Base-by-base conservation (phyloP, 2,329 filamentous ascomycete genomes). In the Pyrenophora teres region DNA sequence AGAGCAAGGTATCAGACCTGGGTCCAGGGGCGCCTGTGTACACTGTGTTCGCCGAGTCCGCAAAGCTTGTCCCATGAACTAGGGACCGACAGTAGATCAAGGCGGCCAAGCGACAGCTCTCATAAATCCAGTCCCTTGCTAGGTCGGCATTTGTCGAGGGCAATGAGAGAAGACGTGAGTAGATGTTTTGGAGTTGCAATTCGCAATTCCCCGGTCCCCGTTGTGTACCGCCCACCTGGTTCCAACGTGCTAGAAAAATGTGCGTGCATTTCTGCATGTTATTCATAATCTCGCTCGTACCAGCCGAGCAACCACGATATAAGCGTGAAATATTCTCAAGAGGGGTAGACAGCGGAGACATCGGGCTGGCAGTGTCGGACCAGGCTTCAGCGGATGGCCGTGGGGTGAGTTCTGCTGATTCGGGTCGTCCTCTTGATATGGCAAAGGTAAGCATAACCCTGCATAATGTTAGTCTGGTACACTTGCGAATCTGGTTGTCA, bases 41-140 rank as follows among this genome's bases (percentile, higher is more conserved):
- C 31, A 59, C 50, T 8, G 56, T 50, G 35, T 54, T 57, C 27
- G 60, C 65, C 27, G 69, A 61, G 3, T 66, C 55, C 19, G 57
- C 49, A 23, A 71, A 48, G 12, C 65, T 53, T n/a, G 62, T 50
- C 4, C 56, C 56, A 23, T 70, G 59, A 12, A 70, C 54, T n/a
- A 72, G 61, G 1, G 64, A 65, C 23, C 65, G 60, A 36, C 64
- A 66, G 49, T 72, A 71, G 21, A 73, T 67, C 4, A 70, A 41
- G 1, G 67, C 63, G 23, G 70, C 65, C 6, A 73, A 52, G 15
- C 69, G 69, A 37, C 64, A 63, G 27, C 57, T 62, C 42, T 72
- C 69, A 52, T 72, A 68, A 7, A 65, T 46, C 67, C 68, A 71
- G 47, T 72, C 68, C 3, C 57, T 57, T 7, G 56, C 30, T 2